phyloP scores from a whole-genome alignment of 1,284 basidiomycete genomes.

The Coniferiporia sulphurascens region DNA sequence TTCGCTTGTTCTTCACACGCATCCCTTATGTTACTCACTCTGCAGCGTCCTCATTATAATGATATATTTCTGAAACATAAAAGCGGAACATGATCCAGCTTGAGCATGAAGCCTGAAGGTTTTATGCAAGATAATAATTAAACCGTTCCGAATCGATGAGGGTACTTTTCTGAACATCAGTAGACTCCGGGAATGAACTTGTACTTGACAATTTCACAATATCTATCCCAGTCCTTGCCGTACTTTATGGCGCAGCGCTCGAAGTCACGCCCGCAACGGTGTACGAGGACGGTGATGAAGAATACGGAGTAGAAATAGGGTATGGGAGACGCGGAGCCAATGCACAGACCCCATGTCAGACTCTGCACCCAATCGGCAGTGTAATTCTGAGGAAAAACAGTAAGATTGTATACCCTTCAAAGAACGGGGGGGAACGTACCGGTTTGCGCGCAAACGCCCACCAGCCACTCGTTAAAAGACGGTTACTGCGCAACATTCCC shows the following conservation, averaged over 20 bases:
- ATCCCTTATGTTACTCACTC: not conserved
- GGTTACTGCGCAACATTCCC: conserved; percentile 48
- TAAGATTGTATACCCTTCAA: not conserved
- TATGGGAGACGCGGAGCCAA: conserved; percentile 81
- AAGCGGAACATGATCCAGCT: not conserved
- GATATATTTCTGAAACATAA: not conserved
- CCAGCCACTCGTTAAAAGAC: conserved; percentile 82
- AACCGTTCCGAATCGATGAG: not conserved
- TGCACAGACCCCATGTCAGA: conserved; percentile 86
- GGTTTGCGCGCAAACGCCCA: conserved; percentile 91
- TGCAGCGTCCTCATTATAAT: not conserved
- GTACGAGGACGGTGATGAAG: conserved; percentile 86
- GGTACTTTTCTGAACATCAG: conserved; percentile 22
- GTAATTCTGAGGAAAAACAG: conserved; percentile 54
- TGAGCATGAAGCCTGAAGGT: not conserved
- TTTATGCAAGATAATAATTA: not conserved
- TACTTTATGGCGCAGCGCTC: conserved; percentile 93
- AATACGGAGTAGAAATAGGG: conserved; percentile 95
- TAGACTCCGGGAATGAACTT: conserved; percentile 84
- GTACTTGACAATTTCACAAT: conserved; percentile 82
- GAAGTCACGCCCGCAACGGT: conserved; percentile 88
- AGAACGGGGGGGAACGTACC: conserved; percentile 36
- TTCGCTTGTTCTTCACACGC: not conserved
- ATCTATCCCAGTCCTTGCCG: conserved; percentile 91
- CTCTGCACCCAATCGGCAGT: conserved; percentile 87